Base-by-base conservation (phyloP, 495 filamentous ascomycete species). In the Annulohypoxylon bovei region DNA sequence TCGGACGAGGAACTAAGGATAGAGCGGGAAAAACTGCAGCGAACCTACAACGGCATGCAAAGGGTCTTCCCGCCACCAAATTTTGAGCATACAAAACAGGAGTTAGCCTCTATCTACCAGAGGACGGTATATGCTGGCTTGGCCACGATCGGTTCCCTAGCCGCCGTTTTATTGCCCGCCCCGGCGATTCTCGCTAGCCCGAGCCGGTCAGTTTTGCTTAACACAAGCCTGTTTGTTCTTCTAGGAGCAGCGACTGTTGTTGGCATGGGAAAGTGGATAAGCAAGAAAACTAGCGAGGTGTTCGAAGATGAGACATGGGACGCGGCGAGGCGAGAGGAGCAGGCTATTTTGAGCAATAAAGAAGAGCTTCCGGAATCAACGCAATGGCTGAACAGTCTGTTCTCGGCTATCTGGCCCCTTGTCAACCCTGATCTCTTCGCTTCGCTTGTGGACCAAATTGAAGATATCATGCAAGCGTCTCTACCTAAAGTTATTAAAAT, bases 381-480 rank as follows among this genome's bases (percentile, higher is more conserved):
- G 0, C 82, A 88, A 16, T 92, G 90, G 90, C 79, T 92, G 18
- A 92, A 91, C 73, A 86, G 83, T 12, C 58, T 92, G 9, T 74
- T 92, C 12, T 77, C 83, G 1, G 85, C 88, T 0, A 78, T 92
- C 22, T 92, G 90, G 90, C 88, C 88, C 0, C 78, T 92, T 27
- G 82, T 92, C 74, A 92, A 92, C 72, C 90, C 90, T 0, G 89
- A 91, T 69, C 79, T 92, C 2, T 91, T 92, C 61, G 82, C 84
- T 3, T 86, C 85, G 30, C 67, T 92, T 2, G 83, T 85, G 6
- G 89, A 92, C 70, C 89, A 84, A 47, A 81, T 91, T 8, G 89
- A 92, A 70, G 89, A 92, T 73, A 86, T 91, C 57, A 92, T 92
- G 89, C 89, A 92, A 76, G 88, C 88, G 2, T 86, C 83, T 18